These are phyloP conservation scores for Suhomyces ambrosiae DNA, from an alignment of 1,139 yeast species.

Conservation along the genomic window DNA sequence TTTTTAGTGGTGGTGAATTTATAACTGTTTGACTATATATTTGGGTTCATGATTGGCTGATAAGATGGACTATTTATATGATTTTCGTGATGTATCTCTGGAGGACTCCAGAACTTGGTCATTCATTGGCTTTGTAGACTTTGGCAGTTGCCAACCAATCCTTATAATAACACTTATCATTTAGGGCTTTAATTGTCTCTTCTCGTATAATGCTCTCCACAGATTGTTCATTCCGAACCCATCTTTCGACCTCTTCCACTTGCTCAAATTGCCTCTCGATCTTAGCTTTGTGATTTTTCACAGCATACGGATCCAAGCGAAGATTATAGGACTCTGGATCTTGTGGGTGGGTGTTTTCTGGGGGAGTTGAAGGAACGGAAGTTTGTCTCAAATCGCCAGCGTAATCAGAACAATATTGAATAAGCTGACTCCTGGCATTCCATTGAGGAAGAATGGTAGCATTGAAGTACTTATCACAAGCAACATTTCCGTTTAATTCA, in stretches of 20 bases:
- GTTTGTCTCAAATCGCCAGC: conserved; percentile 24
- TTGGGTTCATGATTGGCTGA: too few relatives aligned
- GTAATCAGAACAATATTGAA: conserved; percentile 35
- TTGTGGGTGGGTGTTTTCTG: not conserved
- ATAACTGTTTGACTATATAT: too few relatives aligned
- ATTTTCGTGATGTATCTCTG: too few relatives aligned
- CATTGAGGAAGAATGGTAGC: conserved; percentile 40
- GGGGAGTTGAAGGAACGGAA: not conserved
- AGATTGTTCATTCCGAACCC: conserved; percentile 39
- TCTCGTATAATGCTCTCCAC: conserved; percentile 40
- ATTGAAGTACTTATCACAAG: conserved; percentile 34
- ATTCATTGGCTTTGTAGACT: too few relatives aligned
- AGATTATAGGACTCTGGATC: conserved; percentile 23
- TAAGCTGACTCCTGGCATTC: conserved; percentile 33
- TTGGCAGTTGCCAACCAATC: too few relatives aligned
- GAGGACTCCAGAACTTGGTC: too few relatives aligned
- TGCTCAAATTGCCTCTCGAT: conserved; percentile 26
- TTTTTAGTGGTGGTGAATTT: too few relatives aligned
- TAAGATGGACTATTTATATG: too few relatives aligned
- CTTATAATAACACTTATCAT: conserved; percentile 38
- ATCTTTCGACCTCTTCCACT: conserved; percentile 36
- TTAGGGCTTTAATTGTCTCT: conserved; percentile 36
- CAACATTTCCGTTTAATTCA: conserved; percentile 21
- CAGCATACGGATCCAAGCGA: conserved; percentile 46
- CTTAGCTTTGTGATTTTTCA: conserved; percentile 26